These are phyloP conservation scores for Coniochaeta ligniaria DNA, from an alignment of 2,329 filamentous ascomycete genomes.

Conservation along the genomic window DNA sequence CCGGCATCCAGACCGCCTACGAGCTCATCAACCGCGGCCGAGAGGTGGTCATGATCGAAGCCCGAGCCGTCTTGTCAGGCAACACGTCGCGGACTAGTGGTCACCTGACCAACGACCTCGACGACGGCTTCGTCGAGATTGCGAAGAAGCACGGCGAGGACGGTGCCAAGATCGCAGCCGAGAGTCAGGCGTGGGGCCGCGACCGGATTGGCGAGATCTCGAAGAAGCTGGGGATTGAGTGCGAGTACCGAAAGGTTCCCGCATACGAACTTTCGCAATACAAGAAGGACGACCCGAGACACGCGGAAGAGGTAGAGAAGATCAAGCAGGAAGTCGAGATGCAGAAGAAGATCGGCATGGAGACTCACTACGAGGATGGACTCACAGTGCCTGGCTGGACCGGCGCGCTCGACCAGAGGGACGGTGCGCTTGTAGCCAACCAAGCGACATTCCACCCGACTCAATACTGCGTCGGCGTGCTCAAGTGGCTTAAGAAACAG, in stretches of 20 bases:
- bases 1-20: constrained; percentile 43
- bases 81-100: constrained; percentile 47
- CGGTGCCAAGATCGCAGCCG: constrained; percentile 39
- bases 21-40: constrained; percentile 43
- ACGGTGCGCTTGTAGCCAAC: constrained; percentile 34
- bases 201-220: constrained; percentile 42
- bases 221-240: constrained; percentile 42
- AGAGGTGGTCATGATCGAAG: constrained; percentile 44
- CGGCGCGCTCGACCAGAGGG: constrained; percentile 41
- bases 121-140: constrained; percentile 44
- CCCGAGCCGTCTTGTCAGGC: constrained; percentile 44
- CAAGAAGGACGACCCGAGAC: constrained; percentile 27
- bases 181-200: constrained; percentile 48
- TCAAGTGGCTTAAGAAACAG: constrained; percentile 42
- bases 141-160: constrained; percentile 42
- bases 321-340: constrained; percentile 36
- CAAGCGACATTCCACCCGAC: constrained; percentile 53
- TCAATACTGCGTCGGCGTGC: constrained; percentile 43
- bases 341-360: constrained; percentile 34
- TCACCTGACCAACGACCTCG: constrained; percentile 45
- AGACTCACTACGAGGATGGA: constrained; percentile 32
- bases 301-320: constrained; percentile 35
- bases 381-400: constrained; percentile 44
- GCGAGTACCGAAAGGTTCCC: constrained; percentile 44
- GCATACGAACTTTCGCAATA: constrained; percentile 45